Evolutionary conservation across 164 flowering plant species (phyloP).

Genomic region (Cinnamomum micranthum): DNA sequence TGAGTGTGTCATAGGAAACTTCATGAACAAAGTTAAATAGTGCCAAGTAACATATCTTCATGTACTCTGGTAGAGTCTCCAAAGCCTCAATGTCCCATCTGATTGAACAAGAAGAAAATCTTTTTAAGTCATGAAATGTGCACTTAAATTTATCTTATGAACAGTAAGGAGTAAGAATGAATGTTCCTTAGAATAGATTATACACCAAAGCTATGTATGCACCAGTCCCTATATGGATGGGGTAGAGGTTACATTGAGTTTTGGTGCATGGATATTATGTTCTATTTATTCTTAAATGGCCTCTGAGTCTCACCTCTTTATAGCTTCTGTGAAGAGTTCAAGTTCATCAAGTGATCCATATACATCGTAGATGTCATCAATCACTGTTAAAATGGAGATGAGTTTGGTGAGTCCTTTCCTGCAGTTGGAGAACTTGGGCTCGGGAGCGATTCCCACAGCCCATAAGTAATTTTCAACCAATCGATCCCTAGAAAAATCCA

Average conservation of each 20-base stretch:
- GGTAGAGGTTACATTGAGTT: no score
- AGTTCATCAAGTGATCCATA: conserved; percentile 40
- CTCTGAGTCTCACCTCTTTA: conserved; percentile 23
- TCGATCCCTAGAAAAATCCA: conserved; percentile 37
- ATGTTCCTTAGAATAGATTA: no score
- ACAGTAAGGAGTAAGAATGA: no score
- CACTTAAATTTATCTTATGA: no score
- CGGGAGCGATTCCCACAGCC: conserved; percentile 22
- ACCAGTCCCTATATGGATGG: no score
- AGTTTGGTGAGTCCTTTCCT: conserved; percentile 32
- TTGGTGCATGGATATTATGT: no score
- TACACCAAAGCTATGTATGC: no score
- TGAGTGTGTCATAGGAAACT: background rate
- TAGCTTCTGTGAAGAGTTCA: conserved; percentile 33
- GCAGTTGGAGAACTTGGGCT: conserved; percentile 23
- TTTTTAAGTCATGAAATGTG: no score
- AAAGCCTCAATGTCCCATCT: conserved; percentile 1
- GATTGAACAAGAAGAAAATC: no score
- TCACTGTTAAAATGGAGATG: conserved; percentile 14
- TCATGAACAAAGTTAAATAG: background rate
- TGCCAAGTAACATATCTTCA: background rate
- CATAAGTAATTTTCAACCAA: conserved; percentile 35
- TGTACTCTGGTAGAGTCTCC: background rate
- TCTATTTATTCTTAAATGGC: no score
- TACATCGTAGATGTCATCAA: conserved; percentile 46